phyloP scores from a whole-genome alignment of 495 filamentous ascomycete species.

The Penicillium silybi region DNA sequence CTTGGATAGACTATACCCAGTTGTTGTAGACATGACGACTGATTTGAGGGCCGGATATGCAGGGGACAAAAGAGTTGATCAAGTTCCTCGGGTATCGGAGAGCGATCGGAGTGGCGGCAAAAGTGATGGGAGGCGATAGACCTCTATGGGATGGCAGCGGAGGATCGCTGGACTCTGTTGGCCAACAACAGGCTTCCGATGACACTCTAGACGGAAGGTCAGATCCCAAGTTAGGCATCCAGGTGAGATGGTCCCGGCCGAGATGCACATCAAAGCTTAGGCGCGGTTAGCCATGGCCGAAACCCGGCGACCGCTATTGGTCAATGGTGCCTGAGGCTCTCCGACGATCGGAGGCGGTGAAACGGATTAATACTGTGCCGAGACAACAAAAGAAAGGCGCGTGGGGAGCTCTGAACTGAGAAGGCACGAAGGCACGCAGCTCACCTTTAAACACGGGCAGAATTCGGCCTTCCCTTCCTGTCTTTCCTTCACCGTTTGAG shows the following conservation, averaged over 20 bases:
- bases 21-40: constrained; percentile 48
- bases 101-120: constrained; percentile 18
- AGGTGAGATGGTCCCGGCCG: constrained; percentile 5
- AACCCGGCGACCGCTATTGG: constrained; percentile 16
- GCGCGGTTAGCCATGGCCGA: constrained; percentile 18
- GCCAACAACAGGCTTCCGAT: background rate
- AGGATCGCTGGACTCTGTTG: background rate
- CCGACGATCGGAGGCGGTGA: constrained; percentile 22
- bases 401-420: constrained; percentile 17
- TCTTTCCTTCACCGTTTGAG: background rate
- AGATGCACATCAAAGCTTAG: constrained; percentile 25
- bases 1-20: constrained; percentile 35
- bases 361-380: constrained; percentile 5
- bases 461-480: background rate
- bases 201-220: background rate
- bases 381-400: constrained; percentile 20
- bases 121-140: background rate
- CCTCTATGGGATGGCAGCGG: background rate
- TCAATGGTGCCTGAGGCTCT: constrained; percentile 8
- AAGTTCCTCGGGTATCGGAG: constrained; percentile 14
- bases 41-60: background rate
- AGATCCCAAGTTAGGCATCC: background rate
- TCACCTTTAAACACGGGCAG: background rate
- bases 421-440: constrained; percentile 1
- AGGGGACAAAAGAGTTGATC: constrained; percentile 1